Percentiles rank a stretch among this genome's conserved stretches.
Evolutionary conservation across 2,329 filamentous ascomycete genomes (phyloP).

Genomic region (Aspergillus jensenii): DNA sequence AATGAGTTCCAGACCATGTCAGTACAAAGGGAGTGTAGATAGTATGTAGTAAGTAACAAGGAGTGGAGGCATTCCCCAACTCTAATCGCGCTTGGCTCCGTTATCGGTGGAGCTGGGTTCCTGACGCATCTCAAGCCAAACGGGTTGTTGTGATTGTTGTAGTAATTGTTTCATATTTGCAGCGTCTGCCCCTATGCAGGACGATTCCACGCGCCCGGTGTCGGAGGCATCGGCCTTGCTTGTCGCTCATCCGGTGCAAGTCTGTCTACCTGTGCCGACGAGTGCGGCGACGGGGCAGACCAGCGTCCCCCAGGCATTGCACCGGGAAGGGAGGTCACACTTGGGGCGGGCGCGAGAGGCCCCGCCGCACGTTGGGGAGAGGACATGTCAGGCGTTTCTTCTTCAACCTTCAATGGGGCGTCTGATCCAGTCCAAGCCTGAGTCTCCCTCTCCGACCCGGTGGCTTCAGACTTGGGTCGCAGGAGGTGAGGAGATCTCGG

Average conservation of each 20-base stretch:
- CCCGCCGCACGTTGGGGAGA: slow-evolving; percentile 1
- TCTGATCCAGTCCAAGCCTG: slow-evolving; percentile 15
- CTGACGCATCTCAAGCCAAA: background rate
- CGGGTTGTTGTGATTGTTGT: background rate
- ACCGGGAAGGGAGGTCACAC: background rate
- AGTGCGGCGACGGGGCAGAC: slow-evolving; percentile 14
- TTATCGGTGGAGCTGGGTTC: background rate
- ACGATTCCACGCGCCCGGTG: slow-evolving; percentile 19
- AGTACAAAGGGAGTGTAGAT: background rate
- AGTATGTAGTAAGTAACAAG: too few species aligned
- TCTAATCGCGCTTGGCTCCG: background rate
- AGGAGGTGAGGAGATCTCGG: slow-evolving; percentile 31
- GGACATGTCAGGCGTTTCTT: background rate
- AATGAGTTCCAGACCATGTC: background rate
- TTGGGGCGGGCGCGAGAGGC: background rate
- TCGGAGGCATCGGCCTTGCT: slow-evolving; percentile 16
- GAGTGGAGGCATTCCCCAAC: background rate
- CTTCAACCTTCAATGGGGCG: slow-evolving; percentile 5
- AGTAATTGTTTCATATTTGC: background rate
- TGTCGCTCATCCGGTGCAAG: slow-evolving; percentile 12
- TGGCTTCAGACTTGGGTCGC: slow-evolving; percentile 9
- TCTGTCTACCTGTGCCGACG: slow-evolving; percentile 6
- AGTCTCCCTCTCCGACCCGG: slow-evolving; percentile 12
- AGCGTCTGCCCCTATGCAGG: background rate
- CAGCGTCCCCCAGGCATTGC: slow-evolving; percentile 14